Percentiles rank a stretch among this genome's conserved stretches.
These are phyloP conservation scores for Platanthera zijinensis DNA, from an alignment of 106 monocot species.

Conservation along the genomic window DNA sequence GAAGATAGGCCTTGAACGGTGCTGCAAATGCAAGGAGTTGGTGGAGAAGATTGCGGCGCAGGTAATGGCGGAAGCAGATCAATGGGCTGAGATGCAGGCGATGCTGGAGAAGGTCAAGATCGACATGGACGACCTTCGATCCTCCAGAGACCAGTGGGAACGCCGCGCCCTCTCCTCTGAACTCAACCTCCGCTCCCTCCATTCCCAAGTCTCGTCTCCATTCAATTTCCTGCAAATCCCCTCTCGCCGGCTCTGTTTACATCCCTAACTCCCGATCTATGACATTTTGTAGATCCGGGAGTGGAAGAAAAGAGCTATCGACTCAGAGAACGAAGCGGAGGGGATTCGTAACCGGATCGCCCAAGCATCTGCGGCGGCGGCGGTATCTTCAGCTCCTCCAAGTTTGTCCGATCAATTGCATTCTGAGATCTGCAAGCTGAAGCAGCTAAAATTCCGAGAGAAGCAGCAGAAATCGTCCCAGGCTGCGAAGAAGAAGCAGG, in stretches of 20 bases:
- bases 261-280: not conserved
- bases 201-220: slow-evolving; percentile 27
- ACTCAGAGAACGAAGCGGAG: slow-evolving; percentile 24
- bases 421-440: slow-evolving; percentile 2
- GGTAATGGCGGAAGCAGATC: slow-evolving; percentile 53
- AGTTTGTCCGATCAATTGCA: not conserved
- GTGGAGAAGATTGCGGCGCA: slow-evolving; percentile 58
- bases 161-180: slow-evolving; percentile 52
- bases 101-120: slow-evolving; percentile 62
- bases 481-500: slow-evolving; percentile 44
- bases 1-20: slow-evolving; percentile 10
- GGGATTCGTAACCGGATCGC: slow-evolving; percentile 31
- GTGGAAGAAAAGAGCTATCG: slow-evolving; percentile 48
- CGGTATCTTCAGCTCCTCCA: not conserved
- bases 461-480: slow-evolving; percentile 1
- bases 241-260: not conserved
- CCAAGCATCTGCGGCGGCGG: not conserved
- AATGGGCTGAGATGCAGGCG: slow-evolving; percentile 73
- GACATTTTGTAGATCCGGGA: slow-evolving; percentile 36
- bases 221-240: not conserved
- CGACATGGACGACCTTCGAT: slow-evolving; percentile 76
- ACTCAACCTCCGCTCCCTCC: slow-evolving; percentile 29
- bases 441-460: slow-evolving; percentile 11
- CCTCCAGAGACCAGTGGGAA: slow-evolving; percentile 66
- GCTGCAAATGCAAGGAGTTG: slow-evolving; percentile 54